These are phyloP conservation scores for Entophlyctis luteolus DNA, from an alignment of 192 early-diverging fungal species.

Conservation along the genomic window DNA sequence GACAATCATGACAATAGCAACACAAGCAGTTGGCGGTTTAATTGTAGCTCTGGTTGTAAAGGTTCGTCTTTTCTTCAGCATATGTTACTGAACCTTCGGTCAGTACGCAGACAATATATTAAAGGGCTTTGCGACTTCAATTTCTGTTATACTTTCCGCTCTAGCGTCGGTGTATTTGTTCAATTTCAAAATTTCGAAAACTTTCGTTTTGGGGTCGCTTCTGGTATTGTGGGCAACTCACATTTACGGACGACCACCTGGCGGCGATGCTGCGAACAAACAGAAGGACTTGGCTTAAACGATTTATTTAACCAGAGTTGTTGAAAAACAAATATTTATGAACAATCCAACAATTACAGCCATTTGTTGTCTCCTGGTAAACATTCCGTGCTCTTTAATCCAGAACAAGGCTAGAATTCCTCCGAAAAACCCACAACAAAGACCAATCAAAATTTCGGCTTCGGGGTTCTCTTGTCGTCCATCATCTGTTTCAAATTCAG, in stretches of 20 bases:
- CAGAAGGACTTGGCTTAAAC: too few relatives aligned
- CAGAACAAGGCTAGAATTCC: constrained; percentile 32
- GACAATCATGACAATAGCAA: constrained; percentile 76
- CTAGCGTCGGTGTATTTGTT: constrained; percentile 81
- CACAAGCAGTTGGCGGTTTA: constrained; percentile 88
- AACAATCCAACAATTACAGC: constrained; percentile 28
- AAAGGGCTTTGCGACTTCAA: constrained; percentile 97
- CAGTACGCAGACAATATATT: constrained; percentile 92
- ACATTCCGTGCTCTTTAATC: constrained; percentile 32
- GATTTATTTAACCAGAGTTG: constrained; percentile 13
- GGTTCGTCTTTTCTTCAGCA: constrained; percentile 35
- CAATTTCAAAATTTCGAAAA: constrained; percentile 65
- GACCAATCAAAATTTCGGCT: background rate
- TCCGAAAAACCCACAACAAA: constrained; percentile 6
- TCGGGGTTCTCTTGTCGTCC: background rate
- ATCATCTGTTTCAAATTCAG: too few relatives aligned
- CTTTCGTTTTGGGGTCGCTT: constrained; percentile 73
- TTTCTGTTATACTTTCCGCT: constrained; percentile 89
- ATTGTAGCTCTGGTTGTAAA: constrained; percentile 96
- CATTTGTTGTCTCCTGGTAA: constrained; percentile 31
- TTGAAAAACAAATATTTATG: constrained; percentile 27
- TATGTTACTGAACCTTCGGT: too few relatives aligned
- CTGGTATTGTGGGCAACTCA: constrained; percentile 62
- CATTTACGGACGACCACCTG: too few relatives aligned
- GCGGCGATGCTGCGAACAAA: too few relatives aligned